Evolutionary conservation across 305 asterid genomes (phyloP), one percentile per base, ranked within the genome.

Genomic region (Rubia tinctorum): DNA sequence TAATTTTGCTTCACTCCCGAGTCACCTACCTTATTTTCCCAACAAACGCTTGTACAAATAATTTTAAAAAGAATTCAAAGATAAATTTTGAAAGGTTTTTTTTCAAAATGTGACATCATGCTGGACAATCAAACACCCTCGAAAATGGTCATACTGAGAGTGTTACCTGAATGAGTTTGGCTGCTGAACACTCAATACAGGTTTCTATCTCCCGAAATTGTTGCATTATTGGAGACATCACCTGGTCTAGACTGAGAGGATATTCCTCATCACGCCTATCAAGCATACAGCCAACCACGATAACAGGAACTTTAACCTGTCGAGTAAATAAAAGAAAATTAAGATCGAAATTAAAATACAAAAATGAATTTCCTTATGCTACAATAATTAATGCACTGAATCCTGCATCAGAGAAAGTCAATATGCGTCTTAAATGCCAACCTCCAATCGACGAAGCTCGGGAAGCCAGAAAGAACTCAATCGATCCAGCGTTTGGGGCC

Each of bases 171-270:
- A 93, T 91, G 74, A 82, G 86, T 64, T 87, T 89, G 20, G 75
- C 62, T 3, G 99, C 99, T 30, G 99, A 95, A 81, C 98, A 95
- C 77, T 95, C 99, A 56, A 95, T 95, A 80, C 99, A 95, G 45
- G 99, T 95, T 84, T 95, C 99, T 68, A 95, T 95, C 91, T 95
- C 99, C 80, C 97, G 90, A 79, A 93, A 95, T 80, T 91, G 96
- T 83, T 95, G 98, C 99, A 95, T 95, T 76, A 95, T 89, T 12
- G 99, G 99, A 37, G 96, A 87, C 99, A 95, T 95, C 82, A 89
- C 96, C 85, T 91, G 95, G 86, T 95, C 99, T 79, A 95, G 81
- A 81, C 92, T 89, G 78, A 90, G 79, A 34, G 96, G 88, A 39
- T 85, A 87, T 67, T 84, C 91, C 62, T 88, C 98, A 66, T 84